A percentile compares a stretch with the other conserved stretches of the same genome.
These are phyloP conservation scores for Cryptococcus jaspeensis DNA, from an alignment of 1,284 basidiomycete species.

Conservation along the genomic window DNA sequence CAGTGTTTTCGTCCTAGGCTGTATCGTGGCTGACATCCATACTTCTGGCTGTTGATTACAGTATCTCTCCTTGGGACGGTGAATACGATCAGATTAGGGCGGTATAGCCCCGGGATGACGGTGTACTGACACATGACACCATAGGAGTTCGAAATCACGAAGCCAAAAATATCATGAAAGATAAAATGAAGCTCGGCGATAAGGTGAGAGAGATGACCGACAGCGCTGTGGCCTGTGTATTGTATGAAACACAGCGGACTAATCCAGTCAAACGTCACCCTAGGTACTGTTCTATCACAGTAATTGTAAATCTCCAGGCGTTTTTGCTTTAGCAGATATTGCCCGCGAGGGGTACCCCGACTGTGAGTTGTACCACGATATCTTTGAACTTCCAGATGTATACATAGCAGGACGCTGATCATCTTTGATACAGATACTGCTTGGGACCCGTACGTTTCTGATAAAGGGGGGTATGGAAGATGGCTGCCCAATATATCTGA, in stretches of 20 bases:
- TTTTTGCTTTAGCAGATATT: slow-evolving; percentile 80
- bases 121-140: neutral
- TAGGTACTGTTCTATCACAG: slow-evolving; percentile 76
- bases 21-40: neutral
- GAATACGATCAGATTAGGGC: slow-evolving; percentile 27
- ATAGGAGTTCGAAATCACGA: slow-evolving; percentile 69
- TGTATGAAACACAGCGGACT: neutral
- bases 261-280: too few relatives aligned
- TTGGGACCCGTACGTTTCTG: slow-evolving; percentile 68
- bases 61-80: slow-evolving; percentile 84
- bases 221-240: too few relatives aligned
- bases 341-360: slow-evolving; percentile 84
- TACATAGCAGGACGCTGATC: slow-evolving; percentile 5
- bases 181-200: slow-evolving; percentile 77
- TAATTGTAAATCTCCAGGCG: slow-evolving; percentile 84
- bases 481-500: neutral
- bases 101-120: neutral
- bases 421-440: slow-evolving; percentile 65
- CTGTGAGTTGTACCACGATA: slow-evolving; percentile 57
- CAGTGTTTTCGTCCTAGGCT: neutral
- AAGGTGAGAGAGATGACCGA: slow-evolving; percentile 60
- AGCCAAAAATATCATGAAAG: slow-evolving; percentile 87
- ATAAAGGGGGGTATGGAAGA: neutral
- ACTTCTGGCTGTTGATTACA: slow-evolving; percentile 22
- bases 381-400: neutral